Base-by-base conservation (phyloP, 108 stramenopile genomes). In the Stephanodiscus minutulus region DNA sequence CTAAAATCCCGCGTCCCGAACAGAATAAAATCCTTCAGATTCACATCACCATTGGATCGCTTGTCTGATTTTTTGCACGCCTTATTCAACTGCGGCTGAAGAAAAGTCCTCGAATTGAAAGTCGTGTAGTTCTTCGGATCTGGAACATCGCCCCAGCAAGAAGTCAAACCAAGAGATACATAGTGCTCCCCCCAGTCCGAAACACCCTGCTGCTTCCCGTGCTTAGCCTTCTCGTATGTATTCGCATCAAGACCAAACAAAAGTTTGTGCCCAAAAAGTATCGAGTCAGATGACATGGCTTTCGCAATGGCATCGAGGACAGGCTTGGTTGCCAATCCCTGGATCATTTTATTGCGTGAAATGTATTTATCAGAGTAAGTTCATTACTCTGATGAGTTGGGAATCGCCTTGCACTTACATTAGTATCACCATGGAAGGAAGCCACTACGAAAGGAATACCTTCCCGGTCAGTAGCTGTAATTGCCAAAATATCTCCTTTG, bases 61-160 rank as follows among this genome's bases (percentile, higher is more conserved):
- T 82, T 82, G 70, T 90, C 89, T 25, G 63, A 79, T 50, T 68
- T 76, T 24, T 82, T 67, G 47, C 86, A 85, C 4, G 89, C 89
- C 76, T 90, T 90, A 68, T 90, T 90, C 27, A 90, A 62, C 74
- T 90, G 89, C 21, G 89, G 81, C 62, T 90, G 89, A 12, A 90
- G 75, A 73, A 82, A 87, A 1, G 89, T 90, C 5, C 89, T 60
- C 17, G 87, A 85, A 66, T 90, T 85, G 66, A 83, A 90, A 2
- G 89, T 90, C 11, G 89, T 90, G 64, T 81, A 84, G 50, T 83
- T 79, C 8, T 72, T 24, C 21, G 86, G 81, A 54, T 85, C 82
- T 43, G 87, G 83, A 3, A 66, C 61, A 70, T 84, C 82, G 10
- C 89, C 89, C 77, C 78, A 88, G 62, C 80, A 83, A 0, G 84